Percentiles rank a stretch among this genome's conserved stretches.
These are phyloP conservation scores for Trametes cinnabarina DNA, from an alignment of 768 basidiomycete genomes.

Conservation along the genomic window DNA sequence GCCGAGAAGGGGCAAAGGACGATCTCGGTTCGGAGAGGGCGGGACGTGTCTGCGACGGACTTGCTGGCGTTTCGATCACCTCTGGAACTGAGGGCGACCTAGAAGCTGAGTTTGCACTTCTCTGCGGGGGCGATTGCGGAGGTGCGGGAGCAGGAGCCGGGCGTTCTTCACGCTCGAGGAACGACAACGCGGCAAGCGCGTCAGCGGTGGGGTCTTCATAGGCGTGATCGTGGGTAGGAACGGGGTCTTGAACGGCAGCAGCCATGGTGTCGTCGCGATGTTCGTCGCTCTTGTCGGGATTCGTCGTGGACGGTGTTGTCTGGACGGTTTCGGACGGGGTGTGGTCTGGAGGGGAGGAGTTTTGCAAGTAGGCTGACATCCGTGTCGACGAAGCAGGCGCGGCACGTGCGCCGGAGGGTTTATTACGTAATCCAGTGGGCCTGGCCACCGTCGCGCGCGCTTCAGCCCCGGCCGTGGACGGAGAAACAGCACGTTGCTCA, in stretches of 20 bases:
- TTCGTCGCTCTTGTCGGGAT: conserved; percentile 7
- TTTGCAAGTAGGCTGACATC: conserved; percentile 18
- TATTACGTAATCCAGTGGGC: conserved; percentile 50
- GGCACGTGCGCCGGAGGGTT: conserved; percentile 81
- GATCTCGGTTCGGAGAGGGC: conserved; percentile 50
- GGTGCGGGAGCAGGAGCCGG: conserved; percentile 27
- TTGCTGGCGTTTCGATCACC: conserved; percentile 25
- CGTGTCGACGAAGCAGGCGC: conserved; percentile 38
- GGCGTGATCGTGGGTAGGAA: conserved; percentile 10
- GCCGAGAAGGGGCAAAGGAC: conserved; percentile 84
- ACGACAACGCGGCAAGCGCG: conserved; percentile 76
- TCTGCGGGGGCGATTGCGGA: conserved; percentile 32
- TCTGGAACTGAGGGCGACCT: conserved; percentile 29
- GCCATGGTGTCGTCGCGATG: conserved; percentile 11
- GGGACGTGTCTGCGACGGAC: conserved; percentile 27
- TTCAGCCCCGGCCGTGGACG: conserved; percentile 1
- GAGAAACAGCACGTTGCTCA: not conserved
- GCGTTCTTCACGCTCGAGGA: conserved; percentile 55
- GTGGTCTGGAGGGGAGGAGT: conserved; percentile 14
- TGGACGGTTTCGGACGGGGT: not conserved
- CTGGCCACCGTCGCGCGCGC: conserved; percentile 22
- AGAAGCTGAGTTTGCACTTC: conserved; percentile 31
- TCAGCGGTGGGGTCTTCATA: conserved; percentile 55
- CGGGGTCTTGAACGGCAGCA: conserved; percentile 20
- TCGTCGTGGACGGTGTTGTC: conserved; percentile 21